phyloP scores from a whole-genome alignment of 495 filamentous ascomycete species.

The Halenospora varia region DNA sequence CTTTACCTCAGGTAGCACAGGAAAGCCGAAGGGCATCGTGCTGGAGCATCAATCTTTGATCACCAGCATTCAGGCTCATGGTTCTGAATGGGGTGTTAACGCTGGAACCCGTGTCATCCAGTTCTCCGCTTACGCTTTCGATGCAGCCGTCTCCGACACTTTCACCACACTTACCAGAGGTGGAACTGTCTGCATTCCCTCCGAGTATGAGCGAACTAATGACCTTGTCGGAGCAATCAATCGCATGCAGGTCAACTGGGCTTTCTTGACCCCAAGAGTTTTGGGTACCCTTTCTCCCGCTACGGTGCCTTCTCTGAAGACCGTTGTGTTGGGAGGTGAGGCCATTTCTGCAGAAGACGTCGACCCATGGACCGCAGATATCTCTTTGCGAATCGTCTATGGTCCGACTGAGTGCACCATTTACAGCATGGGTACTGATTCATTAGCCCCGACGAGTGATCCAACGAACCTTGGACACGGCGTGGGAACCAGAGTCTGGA shows the following conservation, averaged over 20 bases:
- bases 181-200: conserved; percentile 46
- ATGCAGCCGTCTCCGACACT: conserved; percentile 78
- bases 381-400: background rate
- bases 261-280: conserved; percentile 41
- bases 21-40: conserved; percentile 41
- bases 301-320: background rate
- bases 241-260: conserved; percentile 32
- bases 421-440: background rate
- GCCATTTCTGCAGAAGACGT: background rate
- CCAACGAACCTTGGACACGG: conserved; percentile 25
- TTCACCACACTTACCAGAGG: conserved; percentile 71
- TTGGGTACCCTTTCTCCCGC: background rate
- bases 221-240: conserved; percentile 35
- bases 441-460: background rate
- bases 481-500: conserved; percentile 43
- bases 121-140: conserved; percentile 46
- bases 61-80: conserved; percentile 39
- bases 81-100: conserved; percentile 43
- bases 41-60: background rate
- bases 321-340: background rate
- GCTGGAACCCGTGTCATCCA: background rate
- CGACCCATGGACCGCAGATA: background rate
- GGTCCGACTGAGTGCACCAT: background rate
- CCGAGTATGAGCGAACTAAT: conserved; percentile 32
- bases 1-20: conserved; percentile 47